Conservation (phyloP, 306 rosid genomes). For the Luffa acutangula region DNA sequence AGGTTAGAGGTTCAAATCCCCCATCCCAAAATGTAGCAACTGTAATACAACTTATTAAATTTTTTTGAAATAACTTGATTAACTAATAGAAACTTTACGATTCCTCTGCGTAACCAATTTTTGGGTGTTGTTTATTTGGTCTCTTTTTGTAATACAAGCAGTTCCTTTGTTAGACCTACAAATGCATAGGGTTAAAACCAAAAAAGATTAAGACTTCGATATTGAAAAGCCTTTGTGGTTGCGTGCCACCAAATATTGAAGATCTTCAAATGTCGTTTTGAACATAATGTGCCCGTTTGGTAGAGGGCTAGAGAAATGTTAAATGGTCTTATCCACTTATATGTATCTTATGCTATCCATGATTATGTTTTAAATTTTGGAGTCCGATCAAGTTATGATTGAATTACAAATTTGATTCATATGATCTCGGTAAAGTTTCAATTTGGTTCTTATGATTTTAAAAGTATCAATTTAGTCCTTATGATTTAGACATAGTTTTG, state of each 20-base stretch:
- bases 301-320: background rate
- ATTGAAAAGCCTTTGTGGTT: background rate
- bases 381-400: too few species aligned
- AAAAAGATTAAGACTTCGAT: background rate
- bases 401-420: too few species aligned
- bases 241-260: background rate
- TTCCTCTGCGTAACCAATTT: background rate
- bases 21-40: too few species aligned
- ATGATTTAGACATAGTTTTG: too few species aligned
- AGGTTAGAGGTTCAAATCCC: too few species aligned
- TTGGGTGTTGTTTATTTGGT: background rate
- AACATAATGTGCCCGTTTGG: background rate
- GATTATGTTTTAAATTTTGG: background rate
- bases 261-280: background rate
- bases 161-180: constrained; percentile 5
- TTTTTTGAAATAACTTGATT: too few species aligned
- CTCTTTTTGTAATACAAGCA: background rate
- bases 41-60: too few species aligned
- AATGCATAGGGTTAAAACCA: background rate
- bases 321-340: background rate
- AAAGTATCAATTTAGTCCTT: too few species aligned
- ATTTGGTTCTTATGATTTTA: too few species aligned
- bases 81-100: too few species aligned
- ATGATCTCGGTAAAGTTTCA: too few species aligned
- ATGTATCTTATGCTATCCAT: background rate